Evolutionary conservation across 768 basidiomycete genomes (phyloP), one percentile per base, ranked within the genome.

Genomic region (Psilocybe cubensis): DNA sequence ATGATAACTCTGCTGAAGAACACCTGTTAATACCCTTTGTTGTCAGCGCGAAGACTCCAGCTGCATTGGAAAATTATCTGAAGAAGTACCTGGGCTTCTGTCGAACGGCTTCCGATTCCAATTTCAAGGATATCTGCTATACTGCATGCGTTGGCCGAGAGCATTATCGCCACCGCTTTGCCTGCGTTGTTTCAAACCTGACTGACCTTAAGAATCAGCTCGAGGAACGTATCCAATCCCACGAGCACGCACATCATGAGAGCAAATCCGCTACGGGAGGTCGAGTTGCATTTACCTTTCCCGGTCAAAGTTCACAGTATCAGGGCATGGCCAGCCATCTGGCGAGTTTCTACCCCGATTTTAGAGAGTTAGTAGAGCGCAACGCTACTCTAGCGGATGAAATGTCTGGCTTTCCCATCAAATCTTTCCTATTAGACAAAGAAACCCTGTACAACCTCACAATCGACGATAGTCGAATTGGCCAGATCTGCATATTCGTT

Each of bases 271-370:
- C 47, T 23, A 24, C 43, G 23, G 14, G 25, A 20, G 20, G 47
- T 41, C 41, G 54, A 51, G 25, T 68, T 10, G 56, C 64, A 17
- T 67, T 70, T n/a, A 70, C 64, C 4, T 74, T 74, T 49, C 69
- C 71, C 9, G 72, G 72, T 1, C 72, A 72, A 59, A 70, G 71
- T 9, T 65, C 68, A 0, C 71, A 72, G 23, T 72, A 61, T 42
- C 58, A 57, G 42, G 70, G 68, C 11, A 72, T 74, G 71, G 72
- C 71, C 4, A 38, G 52, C 0, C 33, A 60, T 9, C 52, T 72
- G 3, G 60, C 62, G 0, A 33, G 38, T 6, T 50, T 28, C 17
- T 70, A 63, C 27, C 41, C 64, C 2, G 54, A 50, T 1, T 74
- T 74, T 49, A 45, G 41, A 27, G 31, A 43, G 7, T 66, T 68